Conservation (phyloP, 116 monocot species). For the Papilionanthe hybrid region DNA sequence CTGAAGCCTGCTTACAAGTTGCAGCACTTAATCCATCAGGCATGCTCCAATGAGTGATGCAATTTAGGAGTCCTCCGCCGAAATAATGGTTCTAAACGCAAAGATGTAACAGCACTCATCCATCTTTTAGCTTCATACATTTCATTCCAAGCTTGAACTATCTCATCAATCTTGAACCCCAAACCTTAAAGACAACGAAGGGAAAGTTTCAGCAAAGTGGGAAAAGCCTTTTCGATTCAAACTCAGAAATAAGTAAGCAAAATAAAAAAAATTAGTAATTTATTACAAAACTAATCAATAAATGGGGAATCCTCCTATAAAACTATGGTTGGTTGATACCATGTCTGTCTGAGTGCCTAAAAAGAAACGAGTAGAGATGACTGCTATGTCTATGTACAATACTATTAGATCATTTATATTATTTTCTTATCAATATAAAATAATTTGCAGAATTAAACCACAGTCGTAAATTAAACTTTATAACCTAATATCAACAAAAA, state of each 20-base stretch:
- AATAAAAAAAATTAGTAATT: neutral
- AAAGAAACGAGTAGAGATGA: neutral
- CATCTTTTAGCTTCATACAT: slow-evolving; percentile 84
- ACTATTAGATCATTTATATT: neutral
- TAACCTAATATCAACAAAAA: no score
- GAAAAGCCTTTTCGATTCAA: neutral
- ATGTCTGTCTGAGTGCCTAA: neutral
- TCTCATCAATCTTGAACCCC: slow-evolving; percentile 79
- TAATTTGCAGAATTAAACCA: neutral
- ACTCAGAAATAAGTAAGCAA: neutral
- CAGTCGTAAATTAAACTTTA: neutral
- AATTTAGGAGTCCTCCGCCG: slow-evolving; percentile 57
- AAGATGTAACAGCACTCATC: slow-evolving; percentile 50
- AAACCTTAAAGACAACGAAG: slow-evolving; percentile 21
- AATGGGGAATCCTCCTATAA: neutral
- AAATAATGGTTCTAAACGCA: slow-evolving; percentile 65
- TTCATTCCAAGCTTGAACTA: slow-evolving; percentile 89
- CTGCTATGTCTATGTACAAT: neutral
- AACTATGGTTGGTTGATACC: neutral
- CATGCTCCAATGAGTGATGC: slow-evolving; percentile 52
- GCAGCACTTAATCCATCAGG: slow-evolving; percentile 5
- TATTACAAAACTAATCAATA: neutral
- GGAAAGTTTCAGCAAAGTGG: neutral
- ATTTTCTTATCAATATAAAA: neutral
- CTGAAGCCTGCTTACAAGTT: neutral